These are phyloP conservation scores for Nothophytophthora sp. DNA, from an alignment of 352 stramenopile species.

Conservation along the genomic window DNA sequence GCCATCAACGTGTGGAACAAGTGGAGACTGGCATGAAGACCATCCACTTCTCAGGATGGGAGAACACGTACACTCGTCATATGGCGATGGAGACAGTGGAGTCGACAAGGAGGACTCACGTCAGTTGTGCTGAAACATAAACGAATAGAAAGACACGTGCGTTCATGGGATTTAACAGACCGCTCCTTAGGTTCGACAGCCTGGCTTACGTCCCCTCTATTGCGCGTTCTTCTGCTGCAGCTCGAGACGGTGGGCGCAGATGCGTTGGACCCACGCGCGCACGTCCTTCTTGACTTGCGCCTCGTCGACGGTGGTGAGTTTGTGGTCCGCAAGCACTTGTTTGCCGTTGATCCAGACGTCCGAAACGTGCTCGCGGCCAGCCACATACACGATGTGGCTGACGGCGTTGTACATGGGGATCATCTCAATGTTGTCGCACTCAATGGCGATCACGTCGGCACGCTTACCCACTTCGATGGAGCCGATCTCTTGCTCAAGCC, in stretches of 20 bases:
- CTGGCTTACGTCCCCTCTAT: too few species aligned
- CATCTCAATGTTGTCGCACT: constrained; percentile 83
- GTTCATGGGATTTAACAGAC: too few species aligned
- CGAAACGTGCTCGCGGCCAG: constrained; percentile 82
- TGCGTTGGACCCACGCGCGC: constrained; percentile 56
- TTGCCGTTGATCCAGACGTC: constrained; percentile 92
- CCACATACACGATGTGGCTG: constrained; percentile 88
- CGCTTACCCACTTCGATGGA: constrained; percentile 86
- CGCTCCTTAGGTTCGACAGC: too few species aligned
- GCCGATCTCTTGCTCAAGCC: constrained; percentile 78
- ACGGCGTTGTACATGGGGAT: constrained; percentile 89
- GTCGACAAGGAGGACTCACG: too few species aligned
- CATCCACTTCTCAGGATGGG: too few species aligned
- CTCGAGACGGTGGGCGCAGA: constrained; percentile 57
- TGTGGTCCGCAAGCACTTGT: constrained; percentile 61
- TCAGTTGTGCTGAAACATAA: too few species aligned
- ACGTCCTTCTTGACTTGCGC: constrained; percentile 59
- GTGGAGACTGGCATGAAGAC: too few species aligned
- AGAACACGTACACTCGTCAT: too few species aligned
- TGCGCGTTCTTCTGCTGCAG: constrained; percentile 41
- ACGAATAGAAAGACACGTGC: too few species aligned
- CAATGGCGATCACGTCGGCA: constrained; percentile 83
- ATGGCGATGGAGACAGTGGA: too few species aligned
- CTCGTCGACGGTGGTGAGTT: constrained; percentile 80
- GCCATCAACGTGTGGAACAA: too few species aligned